phyloP scores from a whole-genome alignment of 768 basidiomycete genomes.

The Termitomyces sp. region DNA sequence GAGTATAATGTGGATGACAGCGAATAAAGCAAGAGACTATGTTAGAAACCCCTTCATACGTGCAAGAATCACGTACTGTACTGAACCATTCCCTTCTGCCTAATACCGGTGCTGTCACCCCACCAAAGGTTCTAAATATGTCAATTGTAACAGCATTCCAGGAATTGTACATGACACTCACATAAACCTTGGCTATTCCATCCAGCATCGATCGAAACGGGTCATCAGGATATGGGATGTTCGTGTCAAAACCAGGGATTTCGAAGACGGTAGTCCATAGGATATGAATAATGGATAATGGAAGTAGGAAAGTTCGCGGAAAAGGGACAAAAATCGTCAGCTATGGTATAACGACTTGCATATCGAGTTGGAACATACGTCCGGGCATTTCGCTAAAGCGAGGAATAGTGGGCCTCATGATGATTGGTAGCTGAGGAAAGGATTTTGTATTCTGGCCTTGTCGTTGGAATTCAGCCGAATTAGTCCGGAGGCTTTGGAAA shows the following conservation, averaged over 20 bases:
- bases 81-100: slow-evolving; percentile 67
- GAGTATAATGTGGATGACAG: background rate
- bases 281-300: background rate
- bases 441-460: slow-evolving; percentile 15
- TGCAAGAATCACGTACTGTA: slow-evolving; percentile 63
- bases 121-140: slow-evolving; percentile 79
- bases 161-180: slow-evolving; percentile 36
- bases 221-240: background rate
- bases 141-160: background rate
- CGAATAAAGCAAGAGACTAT: background rate
- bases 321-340: background rate
- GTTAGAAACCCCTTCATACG: background rate
- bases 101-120: slow-evolving; percentile 66
- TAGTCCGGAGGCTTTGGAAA: slow-evolving; percentile 15
- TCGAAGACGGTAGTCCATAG: background rate
- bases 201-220: background rate
- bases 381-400: slow-evolving; percentile 77
- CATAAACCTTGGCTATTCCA: slow-evolving; percentile 68
- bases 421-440: slow-evolving; percentile 5
- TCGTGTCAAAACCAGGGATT: background rate
- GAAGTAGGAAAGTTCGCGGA: background rate
- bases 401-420: slow-evolving; percentile 60
- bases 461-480: slow-evolving; percentile 14
- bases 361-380: slow-evolving; percentile 44
- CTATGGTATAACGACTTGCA: background rate